Percentiles rank a stretch among this genome's conserved stretches.
Evolutionary conservation across 805 yeast genomes (phyloP).

Genomic region (Nakazawaea populi): DNA sequence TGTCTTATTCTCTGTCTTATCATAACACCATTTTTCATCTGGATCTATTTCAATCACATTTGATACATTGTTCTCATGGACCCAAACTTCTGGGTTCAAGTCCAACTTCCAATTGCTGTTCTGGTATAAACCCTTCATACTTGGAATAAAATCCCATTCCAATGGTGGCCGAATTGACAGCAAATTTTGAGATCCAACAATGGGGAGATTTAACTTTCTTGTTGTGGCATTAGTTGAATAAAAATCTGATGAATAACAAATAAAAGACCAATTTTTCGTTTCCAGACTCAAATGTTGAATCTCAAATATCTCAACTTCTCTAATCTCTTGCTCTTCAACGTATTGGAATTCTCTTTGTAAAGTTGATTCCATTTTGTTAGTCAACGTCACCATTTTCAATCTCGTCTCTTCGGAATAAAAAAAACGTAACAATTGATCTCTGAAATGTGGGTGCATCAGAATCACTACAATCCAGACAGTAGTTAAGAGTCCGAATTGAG

Average conservation of each 20-base stretch:
- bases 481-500: conserved; percentile 27
- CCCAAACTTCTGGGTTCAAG: conserved; percentile 61
- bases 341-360: conserved; percentile 32
- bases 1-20: conserved; percentile 22
- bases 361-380: conserved; percentile 42
- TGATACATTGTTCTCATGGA: conserved; percentile 36
- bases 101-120: conserved; percentile 60
- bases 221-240: conserved; percentile 43
- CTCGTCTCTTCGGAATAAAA: conserved; percentile 64
- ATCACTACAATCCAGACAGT: conserved; percentile 44
- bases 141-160: conserved; percentile 45
- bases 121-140: conserved; percentile 1
- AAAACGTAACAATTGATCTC: conserved; percentile 39
- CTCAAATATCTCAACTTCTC: conserved; percentile 62
- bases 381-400: conserved; percentile 37
- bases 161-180: conserved; percentile 48
- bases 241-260: conserved; percentile 51
- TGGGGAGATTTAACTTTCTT: conserved; percentile 24
- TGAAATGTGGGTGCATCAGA: conserved; percentile 47
- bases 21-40: conserved; percentile 86
- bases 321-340: conserved; percentile 35
- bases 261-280: conserved; percentile 55
- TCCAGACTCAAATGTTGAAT: conserved; percentile 47
- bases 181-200: conserved; percentile 23
- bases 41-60: conserved; percentile 58